Evolutionary conservation across 495 filamentous ascomycete species (phyloP), one percentile per base, ranked within the genome.

Genomic region (Talaromyces proteolyticus): DNA sequence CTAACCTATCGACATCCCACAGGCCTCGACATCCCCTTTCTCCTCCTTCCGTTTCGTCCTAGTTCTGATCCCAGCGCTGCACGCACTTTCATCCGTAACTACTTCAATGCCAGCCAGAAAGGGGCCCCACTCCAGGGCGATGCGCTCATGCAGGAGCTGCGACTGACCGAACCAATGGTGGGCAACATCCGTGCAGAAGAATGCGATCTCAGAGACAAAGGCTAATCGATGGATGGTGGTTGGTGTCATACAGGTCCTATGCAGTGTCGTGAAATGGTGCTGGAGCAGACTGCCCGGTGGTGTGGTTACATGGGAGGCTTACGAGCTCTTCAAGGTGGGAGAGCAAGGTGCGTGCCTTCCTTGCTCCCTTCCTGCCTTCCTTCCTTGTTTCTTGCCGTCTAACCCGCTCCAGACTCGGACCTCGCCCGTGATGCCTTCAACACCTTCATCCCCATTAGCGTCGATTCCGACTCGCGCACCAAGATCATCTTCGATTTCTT

Each of bases 401-500:
- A 38, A 37, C 41, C 24, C 23, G 16, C 52, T 46, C 25, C 40
- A 96, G 93, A 96, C 70, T 96, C 94, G 11, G 85, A 87, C 65
- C 79, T 92, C 76, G 91, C 93, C 37, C 80, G 88, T 50, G 88
- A 97, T 62, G 88, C 93, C 3, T 98, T 98, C 68, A 84, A 89
- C 37, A 96, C 91, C 8, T 98, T 98, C 64, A 93, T 98, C 44
- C 94, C 93, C 0, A 76, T 97, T 46, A 95, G 90, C 64, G 86
- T 95, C 25, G 93, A 96, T 36, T 94, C 88, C 14, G 84, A 91
- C 52, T 80, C 91, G 39, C 86, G 90, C 37, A 84, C 84, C 17
- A 85, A 82, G 51, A 95, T 98, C 59, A 93, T 96, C 53, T 89
- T 95, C 61, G 87, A 94, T 64, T 97, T 96, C 67, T 98, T 97